Evolutionary conservation across 805 yeast genomes (phyloP).

Genomic region (Lachancea waltii): DNA sequence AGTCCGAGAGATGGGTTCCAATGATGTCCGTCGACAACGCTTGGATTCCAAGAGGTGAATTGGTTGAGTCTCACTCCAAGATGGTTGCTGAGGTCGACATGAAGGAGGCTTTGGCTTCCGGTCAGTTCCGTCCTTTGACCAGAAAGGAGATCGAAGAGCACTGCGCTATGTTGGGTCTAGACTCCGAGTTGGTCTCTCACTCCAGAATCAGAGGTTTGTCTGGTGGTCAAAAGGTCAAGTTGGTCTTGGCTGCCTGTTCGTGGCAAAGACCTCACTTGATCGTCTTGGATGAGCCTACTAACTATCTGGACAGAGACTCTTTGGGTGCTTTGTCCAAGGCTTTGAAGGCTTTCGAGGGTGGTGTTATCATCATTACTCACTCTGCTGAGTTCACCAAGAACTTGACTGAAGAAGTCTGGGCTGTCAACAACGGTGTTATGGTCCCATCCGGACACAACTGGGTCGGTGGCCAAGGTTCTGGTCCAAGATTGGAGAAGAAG

Average conservation of each 20-base stretch:
- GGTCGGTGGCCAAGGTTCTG: slow-evolving; percentile 99
- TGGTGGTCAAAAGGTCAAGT: slow-evolving; percentile 99
- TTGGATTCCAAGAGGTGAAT: slow-evolving; percentile 99
- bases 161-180: slow-evolving; percentile 98
- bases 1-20: slow-evolving; percentile 98
- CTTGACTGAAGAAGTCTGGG: slow-evolving; percentile 99
- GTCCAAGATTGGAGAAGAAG: slow-evolving; percentile 98
- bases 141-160: slow-evolving; percentile 99
- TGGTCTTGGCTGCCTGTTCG: slow-evolving; percentile 99
- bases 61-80: slow-evolving; percentile 95
- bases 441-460: slow-evolving; percentile 99
- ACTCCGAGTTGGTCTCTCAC: slow-evolving; percentile 98
- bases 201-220: slow-evolving; percentile 99
- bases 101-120: slow-evolving; percentile 99
- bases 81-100: slow-evolving; percentile 99
- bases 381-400: slow-evolving; percentile 99
- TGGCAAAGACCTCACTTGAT: slow-evolving; percentile 99
- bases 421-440: slow-evolving; percentile 96
- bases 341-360: slow-evolving; percentile 98
- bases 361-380: slow-evolving; percentile 99
- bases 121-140: slow-evolving; percentile 99
- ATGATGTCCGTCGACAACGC: slow-evolving; percentile 99
- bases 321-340: slow-evolving; percentile 99
- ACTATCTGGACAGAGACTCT: slow-evolving; percentile 98
- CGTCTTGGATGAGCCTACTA: slow-evolving; percentile 99